These are phyloP conservation scores for Candida ipomoeae DNA, from an alignment of 805 yeast genomes.

Conservation along the genomic window DNA sequence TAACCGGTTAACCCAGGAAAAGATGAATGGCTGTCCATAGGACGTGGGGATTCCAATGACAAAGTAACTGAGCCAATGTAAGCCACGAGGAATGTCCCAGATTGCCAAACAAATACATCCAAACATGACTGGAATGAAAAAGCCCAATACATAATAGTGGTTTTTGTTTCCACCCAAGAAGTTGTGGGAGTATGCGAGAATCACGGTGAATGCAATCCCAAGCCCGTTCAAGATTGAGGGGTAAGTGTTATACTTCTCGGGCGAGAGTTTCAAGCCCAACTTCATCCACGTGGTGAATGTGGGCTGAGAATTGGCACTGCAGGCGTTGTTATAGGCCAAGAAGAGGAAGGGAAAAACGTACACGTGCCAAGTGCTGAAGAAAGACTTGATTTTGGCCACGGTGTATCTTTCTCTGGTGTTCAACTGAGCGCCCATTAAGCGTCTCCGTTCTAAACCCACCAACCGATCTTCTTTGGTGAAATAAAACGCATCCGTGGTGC, in stretches of 20 bases:
- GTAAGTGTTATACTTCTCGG: constrained; percentile 35
- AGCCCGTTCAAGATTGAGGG: constrained; percentile 39
- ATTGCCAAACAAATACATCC: constrained; percentile 42
- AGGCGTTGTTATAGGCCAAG: constrained; percentile 34
- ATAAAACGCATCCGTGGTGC: constrained; percentile 31
- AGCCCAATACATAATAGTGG: constrained; percentile 32
- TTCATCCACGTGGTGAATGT: constrained; percentile 46
- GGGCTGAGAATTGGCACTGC: constrained; percentile 35
- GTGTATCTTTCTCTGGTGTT: constrained; percentile 41
- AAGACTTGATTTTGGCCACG: constrained; percentile 34
- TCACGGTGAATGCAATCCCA: constrained; percentile 35
- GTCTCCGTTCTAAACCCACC: constrained; percentile 44
- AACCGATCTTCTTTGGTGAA: constrained; percentile 25
- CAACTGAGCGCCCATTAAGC: constrained; percentile 30
- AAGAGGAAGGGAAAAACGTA: constrained; percentile 41
- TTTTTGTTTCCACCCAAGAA: constrained; percentile 31
- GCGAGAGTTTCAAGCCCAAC: constrained; percentile 26
- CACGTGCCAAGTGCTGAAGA: constrained; percentile 48
- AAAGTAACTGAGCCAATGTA: constrained; percentile 50
- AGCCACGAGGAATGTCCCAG: constrained; percentile 47
- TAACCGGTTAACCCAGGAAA: constrained; percentile 52
- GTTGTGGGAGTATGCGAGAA: constrained; percentile 35
- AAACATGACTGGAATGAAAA: constrained; percentile 36
- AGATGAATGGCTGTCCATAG: constrained; percentile 55
- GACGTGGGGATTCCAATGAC: constrained; percentile 44